Percentiles rank a stretch among this genome's conserved stretches.
Conservation (phyloP, 1,284 basidiomycete genomes). For the Ganoderma lingzhi region DNA sequence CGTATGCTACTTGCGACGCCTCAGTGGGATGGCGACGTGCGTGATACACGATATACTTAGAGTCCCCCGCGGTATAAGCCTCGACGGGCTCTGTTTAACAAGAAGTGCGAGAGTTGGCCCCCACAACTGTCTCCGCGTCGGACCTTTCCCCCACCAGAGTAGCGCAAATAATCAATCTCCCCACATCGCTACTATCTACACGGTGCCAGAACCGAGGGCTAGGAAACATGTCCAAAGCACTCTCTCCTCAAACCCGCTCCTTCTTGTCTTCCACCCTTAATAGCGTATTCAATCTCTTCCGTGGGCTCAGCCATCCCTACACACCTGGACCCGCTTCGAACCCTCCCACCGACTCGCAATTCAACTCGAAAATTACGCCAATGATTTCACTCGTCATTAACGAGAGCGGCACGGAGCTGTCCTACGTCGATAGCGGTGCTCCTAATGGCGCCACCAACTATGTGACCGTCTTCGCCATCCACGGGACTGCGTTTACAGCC, state of each 20-base stretch:
- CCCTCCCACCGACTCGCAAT: neutral
- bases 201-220: neutral
- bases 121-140: neutral
- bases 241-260: neutral
- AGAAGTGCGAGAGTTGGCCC: neutral
- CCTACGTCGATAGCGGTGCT: slow-evolving; percentile 29
- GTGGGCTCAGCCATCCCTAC: neutral
- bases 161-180: neutral
- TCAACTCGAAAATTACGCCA: neutral
- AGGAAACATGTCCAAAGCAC: neutral
- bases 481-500: slow-evolving; percentile 26
- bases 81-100: neutral
- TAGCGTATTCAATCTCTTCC: neutral
- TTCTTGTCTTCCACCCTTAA: slow-evolving; percentile 3
- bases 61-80: neutral
- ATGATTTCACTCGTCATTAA: slow-evolving; percentile 34
- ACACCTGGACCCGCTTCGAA: neutral
- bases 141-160: neutral
- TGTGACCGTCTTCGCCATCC: slow-evolving; percentile 30
- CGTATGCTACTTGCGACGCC: neutral
- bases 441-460: slow-evolving; percentile 16
- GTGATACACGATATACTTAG: neutral
- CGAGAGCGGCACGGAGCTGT: slow-evolving; percentile 20
- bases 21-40: neutral
- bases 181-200: neutral